Base-by-base conservation (phyloP, 192 early-diverging fungal species). In the Coemansia sp. region DNA sequence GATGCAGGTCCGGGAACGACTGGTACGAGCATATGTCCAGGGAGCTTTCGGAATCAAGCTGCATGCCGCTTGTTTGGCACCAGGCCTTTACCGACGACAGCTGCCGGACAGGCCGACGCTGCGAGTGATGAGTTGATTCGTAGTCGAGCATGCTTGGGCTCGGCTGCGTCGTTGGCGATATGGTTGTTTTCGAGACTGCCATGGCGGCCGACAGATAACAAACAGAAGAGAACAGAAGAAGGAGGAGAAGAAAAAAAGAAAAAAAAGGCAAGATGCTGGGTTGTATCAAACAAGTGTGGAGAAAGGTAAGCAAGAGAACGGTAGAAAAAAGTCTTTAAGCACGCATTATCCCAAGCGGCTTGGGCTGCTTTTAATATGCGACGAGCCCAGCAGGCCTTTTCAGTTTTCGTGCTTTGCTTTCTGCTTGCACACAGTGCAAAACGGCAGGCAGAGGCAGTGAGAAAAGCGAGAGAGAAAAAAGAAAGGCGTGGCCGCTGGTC, bases 1-100 rank as follows among this genome's bases (percentile, higher is more conserved):
- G 61, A 68, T 69, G 77, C 72, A 80, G 61, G 63, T 80, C 77
- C 11, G 77, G 71, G 32, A 80, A 80, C 25, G 77, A 80, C 69
- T 80, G 67, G 66, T 80, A 80, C 5, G 72, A 68, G 38, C 69
- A 56, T 34, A 75, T 48, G 10, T 71, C 72, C 3, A 63, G 28
- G 67, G 69, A 56, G 71, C 64, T 64, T 20, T 72, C 71, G 42
- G 49, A 38, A 28, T 70, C 72, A 20, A 63, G 51, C 45, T 65
- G 71, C 76, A 78, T 60, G 71, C 76, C 76, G 56, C 58, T 64
- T 10, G 67, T 67, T 57, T 73, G 76, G 61, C 67, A 73, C 76
- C 76, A 75, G 3, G 77, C 72, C 48, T 63, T 68, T 61, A 80
- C 71, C 0, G 77, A 80, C 52, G 77, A 80, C 16, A 80, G 77